phyloP scores from a whole-genome alignment of 2,329 filamentous ascomycete species.

The Sclerotinia spermophila region DNA sequence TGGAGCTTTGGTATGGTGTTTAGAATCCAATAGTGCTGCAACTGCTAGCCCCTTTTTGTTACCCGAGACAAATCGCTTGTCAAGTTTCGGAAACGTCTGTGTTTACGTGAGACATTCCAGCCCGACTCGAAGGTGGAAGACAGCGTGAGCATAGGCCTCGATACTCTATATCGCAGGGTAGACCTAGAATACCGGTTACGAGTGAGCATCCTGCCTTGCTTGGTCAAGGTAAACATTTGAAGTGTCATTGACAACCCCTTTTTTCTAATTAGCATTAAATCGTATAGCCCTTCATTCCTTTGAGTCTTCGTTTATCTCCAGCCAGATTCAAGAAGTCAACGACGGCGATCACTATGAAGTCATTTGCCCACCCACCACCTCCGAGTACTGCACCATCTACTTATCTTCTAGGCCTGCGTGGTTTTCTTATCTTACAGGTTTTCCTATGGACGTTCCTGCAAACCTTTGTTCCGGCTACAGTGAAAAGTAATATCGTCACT shows the following conservation, averaged over 20 bases:
- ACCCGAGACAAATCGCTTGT: background rate
- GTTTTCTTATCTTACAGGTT: conserved; percentile 35
- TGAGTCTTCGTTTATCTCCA: background rate
- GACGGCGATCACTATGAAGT: background rate
- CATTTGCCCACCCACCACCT: background rate
- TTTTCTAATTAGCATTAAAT: background rate
- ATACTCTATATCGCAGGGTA: background rate
- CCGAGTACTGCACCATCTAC: background rate
- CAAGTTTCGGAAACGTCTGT: background rate
- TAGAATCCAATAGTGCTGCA: background rate
- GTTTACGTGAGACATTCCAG: conserved; percentile 9
- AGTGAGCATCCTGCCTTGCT: background rate
- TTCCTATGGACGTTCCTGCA: conserved; percentile 46
- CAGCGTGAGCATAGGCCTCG: background rate
- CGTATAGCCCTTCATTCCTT: background rate
- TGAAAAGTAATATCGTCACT: conserved; percentile 27
- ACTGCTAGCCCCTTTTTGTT: background rate
- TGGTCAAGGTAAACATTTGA: background rate
- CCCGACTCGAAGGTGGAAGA: background rate
- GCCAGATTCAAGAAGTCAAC: background rate
- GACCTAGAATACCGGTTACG: background rate
- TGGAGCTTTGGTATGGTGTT: background rate
- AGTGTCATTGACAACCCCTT: background rate
- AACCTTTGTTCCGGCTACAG: conserved; percentile 43
- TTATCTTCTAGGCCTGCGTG: conserved; percentile 15